phyloP scores from a whole-genome alignment of 768 basidiomycete genomes.

The Lentinus tigrinus region DNA sequence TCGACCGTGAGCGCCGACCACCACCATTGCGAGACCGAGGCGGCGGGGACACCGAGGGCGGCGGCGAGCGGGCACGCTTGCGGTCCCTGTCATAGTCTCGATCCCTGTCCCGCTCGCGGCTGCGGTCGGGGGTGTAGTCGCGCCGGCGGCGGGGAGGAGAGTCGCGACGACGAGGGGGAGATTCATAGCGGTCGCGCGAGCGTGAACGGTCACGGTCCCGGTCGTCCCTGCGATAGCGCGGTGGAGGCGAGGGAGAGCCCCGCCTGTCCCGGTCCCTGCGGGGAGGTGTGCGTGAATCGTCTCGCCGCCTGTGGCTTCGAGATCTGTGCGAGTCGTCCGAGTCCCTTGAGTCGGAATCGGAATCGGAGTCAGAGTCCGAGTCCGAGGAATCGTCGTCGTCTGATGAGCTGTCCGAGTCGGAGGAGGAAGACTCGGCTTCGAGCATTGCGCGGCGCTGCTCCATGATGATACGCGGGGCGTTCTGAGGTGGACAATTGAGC shows the following conservation, averaged over 20 bases:
- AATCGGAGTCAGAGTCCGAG: slow-evolving; percentile 37
- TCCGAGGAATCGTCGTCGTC: slow-evolving; percentile 37
- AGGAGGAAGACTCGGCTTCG: slow-evolving; percentile 58
- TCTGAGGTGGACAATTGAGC: slow-evolving; percentile 44
- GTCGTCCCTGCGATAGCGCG: slow-evolving; percentile 11
- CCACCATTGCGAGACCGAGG: slow-evolving; percentile 13
- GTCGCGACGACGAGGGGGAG: slow-evolving; percentile 10
- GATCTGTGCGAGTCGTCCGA: slow-evolving; percentile 20
- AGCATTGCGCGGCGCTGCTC: slow-evolving; percentile 89
- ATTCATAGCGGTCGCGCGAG: slow-evolving; percentile 18
- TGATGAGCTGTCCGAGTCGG: slow-evolving; percentile 37
- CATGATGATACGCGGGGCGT: slow-evolving; percentile 90
- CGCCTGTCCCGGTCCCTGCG: slow-evolving; percentile 19
- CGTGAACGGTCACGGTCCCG: slow-evolving; percentile 12
- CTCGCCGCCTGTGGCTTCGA: slow-evolving; percentile 20
- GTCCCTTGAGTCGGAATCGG: slow-evolving; percentile 11
- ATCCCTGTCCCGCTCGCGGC: background rate
- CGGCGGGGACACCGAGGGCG: slow-evolving; percentile 21
- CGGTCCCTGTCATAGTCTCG: background rate
- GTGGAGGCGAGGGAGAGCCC: slow-evolving; percentile 21
- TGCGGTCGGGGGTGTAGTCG: background rate
- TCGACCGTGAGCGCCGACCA: slow-evolving; percentile 14
- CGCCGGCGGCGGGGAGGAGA: background rate
- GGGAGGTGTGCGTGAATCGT: slow-evolving; percentile 32
- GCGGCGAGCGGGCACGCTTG: slow-evolving; percentile 18